phyloP scores from a whole-genome alignment of 2,329 filamentous ascomycete species.

The Diaporthe ampelina region DNA sequence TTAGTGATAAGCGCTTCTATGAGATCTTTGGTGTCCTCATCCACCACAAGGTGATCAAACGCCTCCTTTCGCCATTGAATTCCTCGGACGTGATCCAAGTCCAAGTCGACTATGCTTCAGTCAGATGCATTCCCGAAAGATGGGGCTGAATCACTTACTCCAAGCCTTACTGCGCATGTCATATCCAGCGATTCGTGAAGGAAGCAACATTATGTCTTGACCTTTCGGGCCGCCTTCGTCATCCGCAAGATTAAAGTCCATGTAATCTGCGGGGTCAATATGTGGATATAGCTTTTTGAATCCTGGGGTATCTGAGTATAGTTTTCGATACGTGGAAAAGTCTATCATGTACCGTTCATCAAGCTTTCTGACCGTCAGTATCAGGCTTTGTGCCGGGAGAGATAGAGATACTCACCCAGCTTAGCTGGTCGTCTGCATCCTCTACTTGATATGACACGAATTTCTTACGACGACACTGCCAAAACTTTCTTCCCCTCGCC shows the following conservation, averaged over 20 bases:
- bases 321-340: neutral
- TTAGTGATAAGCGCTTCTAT: slow-evolving; percentile 48
- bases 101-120: slow-evolving; percentile 39
- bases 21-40: slow-evolving; percentile 46
- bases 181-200: neutral
- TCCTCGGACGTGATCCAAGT: slow-evolving; percentile 41
- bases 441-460: too few species aligned
- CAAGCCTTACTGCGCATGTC: neutral
- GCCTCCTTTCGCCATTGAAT: slow-evolving; percentile 44
- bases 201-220: neutral
- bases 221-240: neutral
- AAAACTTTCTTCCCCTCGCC: too few species aligned
- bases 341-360: neutral
- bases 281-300: neutral
- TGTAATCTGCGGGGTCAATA: neutral
- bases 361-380: too few species aligned
- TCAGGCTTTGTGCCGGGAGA: too few species aligned
- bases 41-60: slow-evolving; percentile 44
- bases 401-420: too few species aligned
- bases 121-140: neutral
- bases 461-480: too few species aligned
- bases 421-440: too few species aligned
- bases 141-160: neutral
- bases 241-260: neutral
- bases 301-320: neutral